phyloP scores from a whole-genome alignment of 768 basidiomycete genomes.

The Lactarius trivialis region DNA sequence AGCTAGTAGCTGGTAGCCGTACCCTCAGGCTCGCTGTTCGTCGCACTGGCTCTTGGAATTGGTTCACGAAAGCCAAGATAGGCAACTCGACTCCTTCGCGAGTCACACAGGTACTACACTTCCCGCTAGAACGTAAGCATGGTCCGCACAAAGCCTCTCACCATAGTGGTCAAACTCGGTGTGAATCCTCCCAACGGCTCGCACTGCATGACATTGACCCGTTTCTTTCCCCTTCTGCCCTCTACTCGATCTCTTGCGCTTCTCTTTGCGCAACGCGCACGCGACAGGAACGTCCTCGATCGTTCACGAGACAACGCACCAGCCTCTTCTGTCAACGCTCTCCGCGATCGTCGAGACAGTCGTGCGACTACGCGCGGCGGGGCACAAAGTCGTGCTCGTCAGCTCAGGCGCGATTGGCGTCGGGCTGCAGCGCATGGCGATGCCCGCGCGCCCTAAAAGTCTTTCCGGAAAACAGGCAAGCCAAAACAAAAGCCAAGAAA shows the following conservation, averaged over 20 bases:
- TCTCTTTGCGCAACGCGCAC: background rate
- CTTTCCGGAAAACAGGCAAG: slow-evolving; percentile 87
- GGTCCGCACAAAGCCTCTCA: slow-evolving; percentile 16
- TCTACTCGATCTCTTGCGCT: background rate
- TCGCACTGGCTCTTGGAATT: too few species aligned
- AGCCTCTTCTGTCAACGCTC: slow-evolving; percentile 84
- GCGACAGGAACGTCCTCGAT: slow-evolving; percentile 87
- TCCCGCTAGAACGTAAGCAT: background rate
- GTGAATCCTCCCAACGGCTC: slow-evolving; percentile 1
- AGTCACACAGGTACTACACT: too few species aligned
- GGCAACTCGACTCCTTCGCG: background rate
- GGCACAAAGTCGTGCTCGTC: slow-evolving; percentile 93
- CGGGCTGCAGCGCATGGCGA: slow-evolving; percentile 85
- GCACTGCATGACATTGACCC: background rate
- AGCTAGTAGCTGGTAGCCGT: too few species aligned
- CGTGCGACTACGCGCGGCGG: slow-evolving; percentile 62
- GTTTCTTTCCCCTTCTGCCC: background rate
- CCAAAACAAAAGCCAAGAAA: background rate
- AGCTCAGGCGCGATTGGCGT: slow-evolving; percentile 98
- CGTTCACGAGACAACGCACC: slow-evolving; percentile 88
- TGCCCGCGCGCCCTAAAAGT: slow-evolving; percentile 72
- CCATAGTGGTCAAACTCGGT: slow-evolving; percentile 31
- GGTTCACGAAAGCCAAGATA: background rate
- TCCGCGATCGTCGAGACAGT: slow-evolving; percentile 92
- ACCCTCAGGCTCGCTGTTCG: too few species aligned